Percentiles rank a stretch among this genome's conserved stretches.
These are phyloP conservation scores for Coelastrella sp. DNA, from an alignment of 139 green algal genomes.

Conservation along the genomic window DNA sequence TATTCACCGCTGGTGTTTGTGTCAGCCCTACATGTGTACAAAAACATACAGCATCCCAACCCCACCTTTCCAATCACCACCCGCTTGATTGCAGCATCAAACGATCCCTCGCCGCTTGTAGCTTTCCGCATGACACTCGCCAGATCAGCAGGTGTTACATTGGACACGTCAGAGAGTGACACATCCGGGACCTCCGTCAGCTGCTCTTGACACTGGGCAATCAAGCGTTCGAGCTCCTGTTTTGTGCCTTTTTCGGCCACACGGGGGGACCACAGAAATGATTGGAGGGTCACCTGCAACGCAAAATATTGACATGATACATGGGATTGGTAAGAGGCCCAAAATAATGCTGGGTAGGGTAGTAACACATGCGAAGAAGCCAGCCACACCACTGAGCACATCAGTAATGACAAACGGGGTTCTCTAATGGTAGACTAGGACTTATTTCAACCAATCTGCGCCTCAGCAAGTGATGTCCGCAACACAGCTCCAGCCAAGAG, in stretches of 20 bases:
- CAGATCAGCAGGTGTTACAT: not conserved
- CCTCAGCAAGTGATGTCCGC: not conserved
- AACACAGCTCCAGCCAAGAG: not conserved
- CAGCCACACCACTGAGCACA: not conserved
- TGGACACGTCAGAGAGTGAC: not conserved
- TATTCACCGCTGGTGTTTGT: not conserved
- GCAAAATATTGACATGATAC: not conserved
- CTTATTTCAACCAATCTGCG: not conserved
- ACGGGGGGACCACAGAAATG: conserved; percentile 65
- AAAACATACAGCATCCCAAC: not conserved
- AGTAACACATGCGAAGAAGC: no score
- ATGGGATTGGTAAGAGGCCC: no score
- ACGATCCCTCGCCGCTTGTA: not conserved
- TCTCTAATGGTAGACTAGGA: not conserved
- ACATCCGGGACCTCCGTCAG: conserved; percentile 55
- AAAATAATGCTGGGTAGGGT: no score
- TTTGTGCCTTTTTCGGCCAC: conserved; percentile 55
- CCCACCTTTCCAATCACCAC: conserved; percentile 73
- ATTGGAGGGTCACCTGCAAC: conserved; percentile 70
- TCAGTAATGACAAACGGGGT: not conserved
- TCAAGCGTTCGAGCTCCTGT: conserved; percentile 46
- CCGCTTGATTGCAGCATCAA: conserved; percentile 60
- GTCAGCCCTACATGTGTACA: not conserved
- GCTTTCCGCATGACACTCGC: not conserved
- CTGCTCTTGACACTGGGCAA: not conserved